Conservation (phyloP, 257 asterid species). For the Solanum virginianum region DNA sequence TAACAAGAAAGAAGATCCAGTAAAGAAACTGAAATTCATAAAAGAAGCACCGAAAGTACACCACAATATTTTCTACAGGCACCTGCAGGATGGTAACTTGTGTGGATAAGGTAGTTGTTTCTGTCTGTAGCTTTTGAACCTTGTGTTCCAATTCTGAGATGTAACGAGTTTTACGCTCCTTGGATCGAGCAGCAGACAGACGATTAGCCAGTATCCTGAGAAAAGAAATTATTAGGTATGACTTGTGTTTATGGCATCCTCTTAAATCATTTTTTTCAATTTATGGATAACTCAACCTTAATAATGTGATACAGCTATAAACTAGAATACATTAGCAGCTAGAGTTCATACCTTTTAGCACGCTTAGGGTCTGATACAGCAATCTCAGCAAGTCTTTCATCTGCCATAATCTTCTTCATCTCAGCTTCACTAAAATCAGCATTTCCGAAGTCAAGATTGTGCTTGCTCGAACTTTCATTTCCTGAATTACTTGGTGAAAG, state of each 20-base stretch:
- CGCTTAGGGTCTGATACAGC: conserved; percentile 79
- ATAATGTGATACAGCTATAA: not conserved
- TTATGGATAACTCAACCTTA: not conserved
- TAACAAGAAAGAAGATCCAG: not conserved
- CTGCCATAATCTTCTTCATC: conserved; percentile 70
- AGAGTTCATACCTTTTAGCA: conserved; percentile 52
- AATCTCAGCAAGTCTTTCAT: conserved; percentile 76
- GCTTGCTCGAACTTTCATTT: conserved; percentile 24
- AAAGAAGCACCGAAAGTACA: not conserved
- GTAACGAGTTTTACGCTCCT: conserved; percentile 84
- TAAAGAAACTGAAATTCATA: not conserved
- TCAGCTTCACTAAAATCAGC: conserved; percentile 70
- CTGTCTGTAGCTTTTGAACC: conserved; percentile 74
- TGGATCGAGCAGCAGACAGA: conserved; percentile 94
- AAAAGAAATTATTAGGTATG: not conserved
- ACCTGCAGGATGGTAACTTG: conserved; percentile 77
- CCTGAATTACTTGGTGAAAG: conserved; percentile 53
- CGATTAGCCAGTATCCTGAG: conserved; percentile 85
- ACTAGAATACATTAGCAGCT: not conserved
- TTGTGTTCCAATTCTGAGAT: conserved; percentile 88
- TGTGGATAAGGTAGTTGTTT: conserved; percentile 61
- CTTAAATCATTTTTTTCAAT: not conserved
- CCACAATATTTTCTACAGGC: not conserved
- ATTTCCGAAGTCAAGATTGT: conserved; percentile 47
- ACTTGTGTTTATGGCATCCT: not conserved